These are phyloP conservation scores for Stagonosporopsis cucurbitacearum DNA, from an alignment of 2,329 filamentous ascomycete species.

Conservation along the genomic window DNA sequence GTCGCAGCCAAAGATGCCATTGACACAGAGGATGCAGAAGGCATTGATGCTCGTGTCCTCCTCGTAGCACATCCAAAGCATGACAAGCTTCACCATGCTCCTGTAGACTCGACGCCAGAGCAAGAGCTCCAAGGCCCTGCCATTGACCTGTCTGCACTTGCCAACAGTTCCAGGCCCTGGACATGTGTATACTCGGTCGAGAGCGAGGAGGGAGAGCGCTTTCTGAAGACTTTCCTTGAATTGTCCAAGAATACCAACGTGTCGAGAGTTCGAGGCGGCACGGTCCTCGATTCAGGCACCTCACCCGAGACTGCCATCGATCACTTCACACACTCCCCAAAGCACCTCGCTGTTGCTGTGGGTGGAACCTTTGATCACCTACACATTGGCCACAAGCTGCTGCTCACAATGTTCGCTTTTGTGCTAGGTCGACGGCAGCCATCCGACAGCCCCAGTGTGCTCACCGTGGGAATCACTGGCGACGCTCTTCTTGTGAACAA, in stretches of 20 bases:
- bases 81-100: slow-evolving; percentile 33
- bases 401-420: slow-evolving; percentile 85
- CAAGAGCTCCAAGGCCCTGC: slow-evolving; percentile 56
- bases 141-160: slow-evolving; percentile 57
- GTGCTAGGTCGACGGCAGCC: slow-evolving; percentile 59
- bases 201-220: slow-evolving; percentile 66
- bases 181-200: slow-evolving; percentile 69
- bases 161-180: slow-evolving; percentile 64
- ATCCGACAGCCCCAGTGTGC: slow-evolving; percentile 53
- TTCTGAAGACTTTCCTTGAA: slow-evolving; percentile 58
- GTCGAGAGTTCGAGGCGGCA: slow-evolving; percentile 45
- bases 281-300: slow-evolving; percentile 26
- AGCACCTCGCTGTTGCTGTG: slow-evolving; percentile 72
- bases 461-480: slow-evolving; percentile 87
- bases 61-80: slow-evolving; percentile 67
- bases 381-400: slow-evolving; percentile 93
- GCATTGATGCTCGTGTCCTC: slow-evolving; percentile 77
- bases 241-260: slow-evolving; percentile 41
- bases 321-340: slow-evolving; percentile 25
- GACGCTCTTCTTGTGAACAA: slow-evolving; percentile 88
- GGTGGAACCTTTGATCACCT: slow-evolving; percentile 97
- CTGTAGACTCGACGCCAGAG: slow-evolving; percentile 36
- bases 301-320: not conserved
- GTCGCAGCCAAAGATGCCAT: slow-evolving; percentile 70
- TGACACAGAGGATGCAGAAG: slow-evolving; percentile 69